Percentiles rank a stretch among this genome's conserved stretches.
Evolutionary conservation across 176 grass and related monocot species (phyloP).

Genomic region (Phoenix dactylifera): DNA sequence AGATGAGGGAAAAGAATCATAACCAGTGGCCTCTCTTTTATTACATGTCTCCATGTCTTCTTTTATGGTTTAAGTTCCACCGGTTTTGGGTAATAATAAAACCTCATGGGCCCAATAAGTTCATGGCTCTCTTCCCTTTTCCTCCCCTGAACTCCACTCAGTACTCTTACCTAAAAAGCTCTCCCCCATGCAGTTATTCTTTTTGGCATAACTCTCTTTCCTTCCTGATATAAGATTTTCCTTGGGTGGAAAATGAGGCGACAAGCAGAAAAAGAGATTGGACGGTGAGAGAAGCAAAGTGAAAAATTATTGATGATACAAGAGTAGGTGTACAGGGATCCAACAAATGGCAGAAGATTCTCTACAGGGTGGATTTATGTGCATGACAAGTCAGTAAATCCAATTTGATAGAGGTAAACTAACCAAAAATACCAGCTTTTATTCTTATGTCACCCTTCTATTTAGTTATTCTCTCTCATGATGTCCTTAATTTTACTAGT

Average conservation of each 20-base stretch:
- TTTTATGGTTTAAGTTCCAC: constrained; percentile 30
- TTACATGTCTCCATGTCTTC: constrained; percentile 34
- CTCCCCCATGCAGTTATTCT: not conserved
- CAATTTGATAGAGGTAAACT: constrained; percentile 39
- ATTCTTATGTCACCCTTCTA: not conserved
- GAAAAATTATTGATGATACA: not conserved
- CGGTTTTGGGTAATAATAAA: constrained; percentile 22
- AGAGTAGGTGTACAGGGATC: constrained; percentile 4
- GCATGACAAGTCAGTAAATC: constrained; percentile 60
- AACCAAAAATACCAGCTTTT: constrained; percentile 21
- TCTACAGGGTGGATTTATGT: constrained; percentile 38
- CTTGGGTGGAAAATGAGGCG: constrained; percentile 16
- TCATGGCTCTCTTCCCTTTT: constrained; percentile 58
- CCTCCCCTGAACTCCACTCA: constrained; percentile 88
- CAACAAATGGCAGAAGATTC: not conserved
- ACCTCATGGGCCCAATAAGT: constrained; percentile 48
- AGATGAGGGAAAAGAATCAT: constrained; percentile 9
- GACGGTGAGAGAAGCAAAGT: too few species aligned
- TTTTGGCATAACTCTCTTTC: constrained; percentile 1
- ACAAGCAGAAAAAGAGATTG: not conserved
- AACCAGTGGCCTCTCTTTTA: constrained; percentile 35
- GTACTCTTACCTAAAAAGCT: not conserved
- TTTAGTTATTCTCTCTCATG: constrained; percentile 1
- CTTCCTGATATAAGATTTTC: constrained; percentile 12
- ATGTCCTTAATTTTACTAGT: not conserved